Conservation (phyloP, 2,329 filamentous ascomycete species). For the Cadophora malorum region DNA sequence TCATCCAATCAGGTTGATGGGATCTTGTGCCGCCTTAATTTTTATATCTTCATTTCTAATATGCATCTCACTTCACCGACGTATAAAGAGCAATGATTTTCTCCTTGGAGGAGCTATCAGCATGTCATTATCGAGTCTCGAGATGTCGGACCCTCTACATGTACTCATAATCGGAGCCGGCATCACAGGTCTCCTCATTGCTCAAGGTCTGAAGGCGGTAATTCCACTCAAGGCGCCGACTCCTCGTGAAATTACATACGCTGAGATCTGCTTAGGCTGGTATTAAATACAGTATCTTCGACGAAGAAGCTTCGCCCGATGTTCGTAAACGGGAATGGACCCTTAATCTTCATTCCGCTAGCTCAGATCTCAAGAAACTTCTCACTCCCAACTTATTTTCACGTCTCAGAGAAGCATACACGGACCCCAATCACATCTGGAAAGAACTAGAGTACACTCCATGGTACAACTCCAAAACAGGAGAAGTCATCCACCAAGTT, state of each 20-base stretch:
- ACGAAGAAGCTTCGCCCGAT: conserved; percentile 13
- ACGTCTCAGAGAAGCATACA: conserved; percentile 22
- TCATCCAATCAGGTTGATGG: conserved; percentile 2
- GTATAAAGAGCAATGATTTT: background rate
- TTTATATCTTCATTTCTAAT: background rate
- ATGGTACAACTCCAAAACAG: conserved; percentile 22
- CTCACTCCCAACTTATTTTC: conserved; percentile 2
- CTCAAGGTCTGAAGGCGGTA: conserved; percentile 50
- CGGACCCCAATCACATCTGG: conserved; percentile 9
- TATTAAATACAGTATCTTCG: conserved; percentile 27
- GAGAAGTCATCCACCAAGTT: conserved; percentile 18
- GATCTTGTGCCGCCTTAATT: background rate
- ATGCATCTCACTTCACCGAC: too few relatives aligned
- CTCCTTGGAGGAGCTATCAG: background rate
- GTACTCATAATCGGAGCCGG: conserved; percentile 21
- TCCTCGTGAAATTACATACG: too few relatives aligned
- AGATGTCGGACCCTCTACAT: conserved; percentile 13
- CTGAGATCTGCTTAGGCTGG: background rate
- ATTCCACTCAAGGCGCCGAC: too few relatives aligned
- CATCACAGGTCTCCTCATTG: conserved; percentile 48
- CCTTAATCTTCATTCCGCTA: conserved; percentile 25
- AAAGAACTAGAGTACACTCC: background rate
- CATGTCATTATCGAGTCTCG: too few relatives aligned
- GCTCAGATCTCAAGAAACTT: conserved; percentile 21
- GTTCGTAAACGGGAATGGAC: conserved; percentile 28